Conservation (phyloP, 2,329 filamentous ascomycete genomes). For the Paecilomyces sp. region DNA sequence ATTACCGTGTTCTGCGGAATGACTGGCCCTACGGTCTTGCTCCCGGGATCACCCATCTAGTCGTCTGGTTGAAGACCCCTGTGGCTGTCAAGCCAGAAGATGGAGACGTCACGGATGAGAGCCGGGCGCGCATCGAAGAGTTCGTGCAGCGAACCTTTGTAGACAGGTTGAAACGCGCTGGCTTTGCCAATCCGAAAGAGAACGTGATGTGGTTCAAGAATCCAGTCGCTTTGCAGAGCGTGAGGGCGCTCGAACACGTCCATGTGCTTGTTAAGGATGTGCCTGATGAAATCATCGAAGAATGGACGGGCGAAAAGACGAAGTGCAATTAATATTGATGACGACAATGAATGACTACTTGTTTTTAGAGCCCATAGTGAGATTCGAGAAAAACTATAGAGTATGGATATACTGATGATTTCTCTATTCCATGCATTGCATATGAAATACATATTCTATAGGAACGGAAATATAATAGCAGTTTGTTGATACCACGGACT, state of each 20-base stretch:
- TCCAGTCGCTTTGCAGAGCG: slow-evolving; percentile 54
- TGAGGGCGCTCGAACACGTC: slow-evolving; percentile 51
- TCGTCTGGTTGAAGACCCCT: slow-evolving; percentile 51
- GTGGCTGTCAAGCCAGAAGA: slow-evolving; percentile 38
- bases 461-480: not conserved
- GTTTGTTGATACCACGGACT: too few relatives aligned
- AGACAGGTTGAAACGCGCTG: slow-evolving; percentile 28
- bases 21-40: slow-evolving; percentile 59
- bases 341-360: not conserved
- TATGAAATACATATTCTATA: too few relatives aligned
- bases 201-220: slow-evolving; percentile 61
- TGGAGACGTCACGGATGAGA: slow-evolving; percentile 46
- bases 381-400: not conserved
- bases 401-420: not conserved
- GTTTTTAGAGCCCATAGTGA: not conserved
- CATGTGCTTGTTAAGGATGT: slow-evolving; percentile 48
- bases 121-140: slow-evolving; percentile 39
- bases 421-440: too few relatives aligned
- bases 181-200: slow-evolving; percentile 25
- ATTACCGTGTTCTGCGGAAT: slow-evolving; percentile 53
- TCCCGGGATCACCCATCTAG: slow-evolving; percentile 48
- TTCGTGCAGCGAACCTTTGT: slow-evolving; percentile 48
- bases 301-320: slow-evolving; percentile 36
- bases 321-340: not conserved
- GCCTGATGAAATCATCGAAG: slow-evolving; percentile 34